Evolutionary conservation across 2,329 filamentous ascomycete species (phyloP), one percentile per base, ranked within the genome.

Genomic region (Fusarium sulawesiense): DNA sequence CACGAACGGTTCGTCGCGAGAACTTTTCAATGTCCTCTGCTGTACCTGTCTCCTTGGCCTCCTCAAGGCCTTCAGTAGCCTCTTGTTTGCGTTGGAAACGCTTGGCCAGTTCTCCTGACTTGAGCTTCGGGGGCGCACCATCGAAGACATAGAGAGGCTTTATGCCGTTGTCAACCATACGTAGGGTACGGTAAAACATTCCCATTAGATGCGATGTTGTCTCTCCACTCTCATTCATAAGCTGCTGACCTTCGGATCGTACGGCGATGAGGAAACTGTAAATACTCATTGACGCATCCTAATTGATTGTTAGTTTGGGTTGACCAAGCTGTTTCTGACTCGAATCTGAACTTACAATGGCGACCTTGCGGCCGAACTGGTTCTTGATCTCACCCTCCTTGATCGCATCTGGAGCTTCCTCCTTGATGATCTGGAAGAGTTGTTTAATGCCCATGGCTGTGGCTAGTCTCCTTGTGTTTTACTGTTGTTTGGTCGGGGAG

Each of bases 211-310:
- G 96, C 20, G 96, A 99, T 1, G 96, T 99, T 3, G 96, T 99
- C 81, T 98, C 94, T 76, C 96, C 96, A 55, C 91, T 91, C 77
- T 99, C 96, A 81, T 91, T 97, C 87, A 91, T 98, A 75, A 99
- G 91, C 82, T 98, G 94, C 80, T 99, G 93, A 74, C 96, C 96
- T 75, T 97, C 94, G 76, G 94, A 98, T 74, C 96, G 94, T 58
- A 99, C 96, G 51, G 96, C 96, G 79, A 99, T 96, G 66, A 99
- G 89, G 85, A 99, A 99, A 81, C 93, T 97, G 87, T 99, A 99
- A 77, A 99, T 94, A 82, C 93, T 97, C 96, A 99, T 99, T 49
- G 96, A 99, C 47, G 80, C 80, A 76, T 82, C 80, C 80, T 82
- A n/a, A 10, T 23, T 12, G 4, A 23, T 14, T 25, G 25, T 75